Evolutionary conservation across 495 filamentous ascomycete species (phyloP).

Genomic region (Margaritispora aquatica): DNA sequence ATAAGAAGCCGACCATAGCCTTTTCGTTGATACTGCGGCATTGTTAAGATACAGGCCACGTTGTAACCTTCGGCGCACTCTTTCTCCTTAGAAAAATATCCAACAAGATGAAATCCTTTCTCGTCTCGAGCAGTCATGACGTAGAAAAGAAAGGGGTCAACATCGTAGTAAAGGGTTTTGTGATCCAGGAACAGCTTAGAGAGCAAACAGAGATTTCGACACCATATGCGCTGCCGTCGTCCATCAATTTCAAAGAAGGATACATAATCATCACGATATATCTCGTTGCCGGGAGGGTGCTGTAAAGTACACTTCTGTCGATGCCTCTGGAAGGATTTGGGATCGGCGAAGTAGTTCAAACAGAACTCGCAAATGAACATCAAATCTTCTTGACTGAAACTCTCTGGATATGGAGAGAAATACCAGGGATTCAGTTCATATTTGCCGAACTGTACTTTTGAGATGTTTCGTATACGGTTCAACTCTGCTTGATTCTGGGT

Average conservation of each 20-base stretch:
- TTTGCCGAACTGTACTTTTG: conserved; percentile 85
- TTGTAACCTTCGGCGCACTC: conserved; percentile 95
- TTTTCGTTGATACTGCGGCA: conserved; percentile 92
- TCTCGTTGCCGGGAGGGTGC: conserved; percentile 95
- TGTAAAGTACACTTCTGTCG: conserved; percentile 84
- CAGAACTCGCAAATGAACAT: conserved; percentile 99
- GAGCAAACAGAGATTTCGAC: conserved; percentile 89
- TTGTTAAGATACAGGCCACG: conserved; percentile 91
- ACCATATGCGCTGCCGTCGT: conserved; percentile 91
- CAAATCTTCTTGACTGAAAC: conserved; percentile 77
- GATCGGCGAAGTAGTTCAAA: conserved; percentile 78
- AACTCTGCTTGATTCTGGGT: conserved; percentile 98
- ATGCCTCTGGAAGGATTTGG: conserved; percentile 75
- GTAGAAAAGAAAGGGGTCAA: conserved; percentile 98
- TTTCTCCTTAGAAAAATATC: conserved; percentile 98
- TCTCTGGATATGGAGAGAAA: conserved; percentile 91
- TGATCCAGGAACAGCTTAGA: conserved; percentile 97
- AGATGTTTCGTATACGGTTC: conserved; percentile 90
- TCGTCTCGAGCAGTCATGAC: conserved; percentile 89
- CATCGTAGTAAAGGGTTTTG: conserved; percentile 99
- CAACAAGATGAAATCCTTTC: conserved; percentile 85
- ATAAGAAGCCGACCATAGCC: conserved; percentile 91
- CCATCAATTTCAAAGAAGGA: conserved; percentile 98
- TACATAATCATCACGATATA: conserved; percentile 90
- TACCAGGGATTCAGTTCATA: conserved; percentile 96